Conservation (phyloP, 257 asterid genomes). For the Solanum dulcamara region DNA sequence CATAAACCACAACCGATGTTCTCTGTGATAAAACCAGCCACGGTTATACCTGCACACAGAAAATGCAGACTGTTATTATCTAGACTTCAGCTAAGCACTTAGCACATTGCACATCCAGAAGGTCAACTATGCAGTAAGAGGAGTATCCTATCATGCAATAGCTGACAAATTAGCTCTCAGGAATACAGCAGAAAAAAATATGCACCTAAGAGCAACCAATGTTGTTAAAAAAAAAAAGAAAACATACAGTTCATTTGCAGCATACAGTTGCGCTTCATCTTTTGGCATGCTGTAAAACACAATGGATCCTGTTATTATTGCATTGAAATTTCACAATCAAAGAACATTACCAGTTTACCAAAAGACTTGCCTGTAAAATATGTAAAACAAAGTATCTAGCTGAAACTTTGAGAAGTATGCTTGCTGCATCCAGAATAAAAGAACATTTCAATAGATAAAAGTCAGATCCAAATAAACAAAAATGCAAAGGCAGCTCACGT, state of each 20-base stretch:
- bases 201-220: neutral
- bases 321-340: neutral
- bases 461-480: neutral
- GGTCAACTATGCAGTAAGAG: neutral
- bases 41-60: constrained; percentile 39
- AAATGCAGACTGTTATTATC: neutral
- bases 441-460: neutral
- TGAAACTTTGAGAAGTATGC: constrained; percentile 48
- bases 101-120: neutral
- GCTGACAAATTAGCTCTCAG: neutral
- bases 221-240: neutral
- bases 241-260: constrained; percentile 82
- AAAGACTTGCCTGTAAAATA: constrained; percentile 59
- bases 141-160: neutral
- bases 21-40: constrained; percentile 86
- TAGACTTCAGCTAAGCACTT: neutral
- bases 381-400: constrained; percentile 56
- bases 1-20: constrained; percentile 53
- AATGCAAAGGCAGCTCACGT: constrained; percentile 28
- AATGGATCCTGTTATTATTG: neutral
- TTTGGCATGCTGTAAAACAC: constrained; percentile 73
- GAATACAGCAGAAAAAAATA: neutral
- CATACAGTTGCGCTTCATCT: constrained; percentile 80
- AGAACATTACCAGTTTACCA: neutral
- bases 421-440: constrained; percentile 37